Evolutionary conservation across 2,329 filamentous ascomycete genomes (phyloP).

Genomic region (Cytospora schulzeri): DNA sequence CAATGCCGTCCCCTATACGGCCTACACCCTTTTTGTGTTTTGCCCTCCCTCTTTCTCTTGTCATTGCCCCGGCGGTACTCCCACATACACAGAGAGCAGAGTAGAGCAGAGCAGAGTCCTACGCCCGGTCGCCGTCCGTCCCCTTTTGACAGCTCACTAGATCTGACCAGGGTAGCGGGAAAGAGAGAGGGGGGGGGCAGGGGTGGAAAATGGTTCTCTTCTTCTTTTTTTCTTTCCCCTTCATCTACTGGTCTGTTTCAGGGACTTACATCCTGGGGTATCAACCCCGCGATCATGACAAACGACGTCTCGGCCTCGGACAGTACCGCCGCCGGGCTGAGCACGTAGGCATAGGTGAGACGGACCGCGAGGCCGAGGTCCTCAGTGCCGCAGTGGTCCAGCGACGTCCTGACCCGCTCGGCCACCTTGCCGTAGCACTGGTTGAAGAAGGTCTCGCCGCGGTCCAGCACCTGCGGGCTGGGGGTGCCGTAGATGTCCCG

Average conservation of each 20-base stretch:
- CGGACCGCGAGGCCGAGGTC: slow-evolving; percentile 51
- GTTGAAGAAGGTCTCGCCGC: slow-evolving; percentile 51
- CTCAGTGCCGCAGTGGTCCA: slow-evolving; percentile 52
- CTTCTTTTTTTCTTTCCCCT: too few relatives aligned
- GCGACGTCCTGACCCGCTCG: slow-evolving; percentile 48
- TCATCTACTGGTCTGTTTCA: too few relatives aligned
- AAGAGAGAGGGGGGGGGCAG: background rate
- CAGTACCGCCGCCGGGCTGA: slow-evolving; percentile 51
- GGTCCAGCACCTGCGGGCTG: slow-evolving; percentile 40
- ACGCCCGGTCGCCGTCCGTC: background rate
- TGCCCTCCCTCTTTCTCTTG: background rate
- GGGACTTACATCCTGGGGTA: slow-evolving; percentile 52
- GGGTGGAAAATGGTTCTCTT: background rate
- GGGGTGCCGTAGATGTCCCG: slow-evolving; percentile 43
- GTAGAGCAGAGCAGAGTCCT: background rate
- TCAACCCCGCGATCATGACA: slow-evolving; percentile 52
- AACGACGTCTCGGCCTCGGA: slow-evolving; percentile 51
- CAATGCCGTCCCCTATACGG: background rate
- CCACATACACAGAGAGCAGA: background rate
- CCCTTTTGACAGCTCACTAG: background rate
- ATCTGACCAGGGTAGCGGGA: background rate
- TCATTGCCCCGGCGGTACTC: background rate
- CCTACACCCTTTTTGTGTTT: background rate
- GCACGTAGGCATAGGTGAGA: slow-evolving; percentile 50
- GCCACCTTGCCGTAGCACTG: slow-evolving; percentile 53